These are phyloP conservation scores for Aureobasidium sp. DNA, from an alignment of 2,329 filamentous ascomycete species.

Conservation along the genomic window DNA sequence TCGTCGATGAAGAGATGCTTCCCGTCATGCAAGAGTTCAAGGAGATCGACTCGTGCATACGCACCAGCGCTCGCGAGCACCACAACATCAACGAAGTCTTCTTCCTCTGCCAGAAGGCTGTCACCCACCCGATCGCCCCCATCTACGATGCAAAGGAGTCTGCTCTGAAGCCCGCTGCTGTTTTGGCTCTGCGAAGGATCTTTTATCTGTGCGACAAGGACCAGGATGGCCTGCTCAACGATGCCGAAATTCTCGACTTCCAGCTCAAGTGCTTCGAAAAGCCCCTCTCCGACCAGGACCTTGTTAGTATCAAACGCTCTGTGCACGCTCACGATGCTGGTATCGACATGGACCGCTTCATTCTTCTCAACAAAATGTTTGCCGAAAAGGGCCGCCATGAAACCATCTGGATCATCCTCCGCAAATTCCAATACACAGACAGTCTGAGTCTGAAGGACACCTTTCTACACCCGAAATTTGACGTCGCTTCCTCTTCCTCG, in stretches of 20 bases:
- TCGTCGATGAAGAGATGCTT: slow-evolving; percentile 94
- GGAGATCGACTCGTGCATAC: slow-evolving; percentile 96
- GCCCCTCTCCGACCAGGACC: slow-evolving; percentile 68
- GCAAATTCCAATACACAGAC: slow-evolving; percentile 94
- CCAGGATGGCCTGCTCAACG: slow-evolving; percentile 85
- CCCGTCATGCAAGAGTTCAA: slow-evolving; percentile 98
- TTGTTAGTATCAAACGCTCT: slow-evolving; percentile 84
- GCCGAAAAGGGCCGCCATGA: slow-evolving; percentile 96
- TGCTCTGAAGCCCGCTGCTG: slow-evolving; percentile 77
- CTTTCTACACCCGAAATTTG: slow-evolving; percentile 88
- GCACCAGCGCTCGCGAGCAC: slow-evolving; percentile 85
- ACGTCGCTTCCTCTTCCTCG: slow-evolving; percentile 85
- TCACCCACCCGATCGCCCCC: slow-evolving; percentile 93
- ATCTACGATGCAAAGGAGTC: slow-evolving; percentile 92
- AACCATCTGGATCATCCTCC: slow-evolving; percentile 94
- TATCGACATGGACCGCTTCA: slow-evolving; percentile 74
- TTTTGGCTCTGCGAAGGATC: slow-evolving; percentile 78
- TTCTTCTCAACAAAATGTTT: slow-evolving; percentile 90
- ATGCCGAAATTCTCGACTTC: slow-evolving; percentile 84
- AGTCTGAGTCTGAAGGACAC: slow-evolving; percentile 84
- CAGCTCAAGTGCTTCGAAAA: slow-evolving; percentile 90
- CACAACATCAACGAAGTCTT: slow-evolving; percentile 92
- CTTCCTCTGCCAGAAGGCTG: slow-evolving; percentile 95
- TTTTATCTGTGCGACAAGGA: slow-evolving; percentile 97
- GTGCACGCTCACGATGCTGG: slow-evolving; percentile 54